Percentiles rank a stretch among this genome's conserved stretches.
Conservation (phyloP, 2,329 filamentous ascomycete species). For the Samsoniella hepiali region DNA sequence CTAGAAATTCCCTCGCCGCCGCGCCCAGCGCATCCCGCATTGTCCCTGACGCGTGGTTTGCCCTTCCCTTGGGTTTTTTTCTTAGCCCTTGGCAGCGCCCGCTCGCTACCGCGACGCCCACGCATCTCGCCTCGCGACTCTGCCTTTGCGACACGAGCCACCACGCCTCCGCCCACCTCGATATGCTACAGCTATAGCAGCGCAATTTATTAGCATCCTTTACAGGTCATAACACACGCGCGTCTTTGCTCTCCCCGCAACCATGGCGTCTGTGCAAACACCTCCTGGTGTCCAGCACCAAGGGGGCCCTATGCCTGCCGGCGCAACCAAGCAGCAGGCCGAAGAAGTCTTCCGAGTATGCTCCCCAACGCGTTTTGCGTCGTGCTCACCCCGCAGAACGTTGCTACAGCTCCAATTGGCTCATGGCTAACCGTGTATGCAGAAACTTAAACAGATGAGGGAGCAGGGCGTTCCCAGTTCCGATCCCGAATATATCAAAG, state of each 20-base stretch:
- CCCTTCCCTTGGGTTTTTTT: constrained; percentile 21
- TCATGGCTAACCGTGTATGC: constrained; percentile 11
- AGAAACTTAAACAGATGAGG: constrained; percentile 92
- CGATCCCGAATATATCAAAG: constrained; percentile 85
- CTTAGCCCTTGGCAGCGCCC: constrained; percentile 6
- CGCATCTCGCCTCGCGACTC: constrained; percentile 10
- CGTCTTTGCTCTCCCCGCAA: constrained; percentile 33
- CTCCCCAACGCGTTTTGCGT: constrained; percentile 16
- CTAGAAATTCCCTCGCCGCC: constrained; percentile 4
- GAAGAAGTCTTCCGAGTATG: constrained; percentile 70
- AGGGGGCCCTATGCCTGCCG: constrained; percentile 59
- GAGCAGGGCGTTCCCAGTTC: constrained; percentile 73
- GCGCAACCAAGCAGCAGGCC: constrained; percentile 72
- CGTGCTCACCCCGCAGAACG: constrained; percentile 6
- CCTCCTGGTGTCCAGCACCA: constrained; percentile 66
- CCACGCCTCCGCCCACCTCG: constrained; percentile 27
- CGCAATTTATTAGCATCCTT: constrained; percentile 23
- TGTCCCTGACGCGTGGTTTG: constrained; percentile 13
- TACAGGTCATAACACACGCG: constrained; percentile 26
- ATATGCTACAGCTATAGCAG: constrained; percentile 38
- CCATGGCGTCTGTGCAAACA: constrained; percentile 78
- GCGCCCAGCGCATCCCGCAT: constrained; percentile 8
- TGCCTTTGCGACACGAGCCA: constrained; percentile 25
- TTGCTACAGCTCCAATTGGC: background rate
- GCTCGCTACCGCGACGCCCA: constrained; percentile 9